These are phyloP conservation scores for Podospora didyma DNA, from an alignment of 495 filamentous ascomycete species.

Conservation along the genomic window DNA sequence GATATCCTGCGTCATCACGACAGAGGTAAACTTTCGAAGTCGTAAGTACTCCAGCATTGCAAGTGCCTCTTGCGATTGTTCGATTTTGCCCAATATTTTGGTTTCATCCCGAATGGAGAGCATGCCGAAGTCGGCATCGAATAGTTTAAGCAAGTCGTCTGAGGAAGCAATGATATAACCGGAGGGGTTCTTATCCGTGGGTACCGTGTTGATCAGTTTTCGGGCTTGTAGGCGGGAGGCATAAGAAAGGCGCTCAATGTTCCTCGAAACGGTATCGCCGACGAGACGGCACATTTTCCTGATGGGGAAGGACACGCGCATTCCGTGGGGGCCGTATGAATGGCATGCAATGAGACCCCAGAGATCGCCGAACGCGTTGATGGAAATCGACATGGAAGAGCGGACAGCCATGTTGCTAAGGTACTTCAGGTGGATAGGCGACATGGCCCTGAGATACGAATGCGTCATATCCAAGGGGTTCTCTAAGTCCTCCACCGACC, in stretches of 20 bases:
- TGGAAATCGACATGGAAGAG: conserved; percentile 91
- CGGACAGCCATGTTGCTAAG: conserved; percentile 86
- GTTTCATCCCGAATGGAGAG: conserved; percentile 84
- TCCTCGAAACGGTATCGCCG: conserved; percentile 80
- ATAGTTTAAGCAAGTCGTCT: conserved; percentile 79
- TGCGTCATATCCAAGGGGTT: conserved; percentile 80
- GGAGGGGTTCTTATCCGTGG: conserved; percentile 77
- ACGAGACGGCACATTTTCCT: conserved; percentile 92
- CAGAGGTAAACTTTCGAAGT: conserved; percentile 69
- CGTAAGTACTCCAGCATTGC: conserved; percentile 85
- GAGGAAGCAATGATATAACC: conserved; percentile 92
- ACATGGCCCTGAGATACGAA: conserved; percentile 84
- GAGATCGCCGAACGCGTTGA: conserved; percentile 77
- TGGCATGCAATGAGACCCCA: conserved; percentile 93
- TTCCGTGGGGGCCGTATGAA: conserved; percentile 69
- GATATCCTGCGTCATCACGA: conserved; percentile 75
- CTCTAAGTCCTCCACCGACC: conserved; percentile 70
- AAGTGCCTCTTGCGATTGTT: conserved; percentile 77
- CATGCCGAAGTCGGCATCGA: conserved; percentile 85
- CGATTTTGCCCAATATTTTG: conserved; percentile 73
- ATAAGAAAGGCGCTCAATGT: conserved; percentile 87
- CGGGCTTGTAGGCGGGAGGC: conserved; percentile 77
- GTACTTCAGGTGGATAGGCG: conserved; percentile 86
- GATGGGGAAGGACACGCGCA: conserved; percentile 88
- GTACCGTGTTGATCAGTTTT: conserved; percentile 75